A percentile compares a stretch with the other conserved stretches of the same genome.
Evolutionary conservation across 345 rosid species (phyloP).

Genomic region (Barbarea vulgaris): DNA sequence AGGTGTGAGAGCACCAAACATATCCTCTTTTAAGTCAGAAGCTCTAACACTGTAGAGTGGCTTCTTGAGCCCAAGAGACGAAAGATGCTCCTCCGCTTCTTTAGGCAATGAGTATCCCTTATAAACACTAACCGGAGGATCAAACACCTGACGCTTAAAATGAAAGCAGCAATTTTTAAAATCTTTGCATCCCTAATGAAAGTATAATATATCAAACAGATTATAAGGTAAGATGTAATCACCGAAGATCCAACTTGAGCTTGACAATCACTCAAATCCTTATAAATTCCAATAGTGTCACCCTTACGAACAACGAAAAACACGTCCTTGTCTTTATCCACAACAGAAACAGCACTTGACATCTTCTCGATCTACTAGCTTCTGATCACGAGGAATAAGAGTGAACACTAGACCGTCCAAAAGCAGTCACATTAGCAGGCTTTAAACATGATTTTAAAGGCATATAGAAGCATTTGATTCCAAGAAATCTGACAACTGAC

Average conservation of each 20-base stretch:
- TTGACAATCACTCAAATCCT: slow-evolving; percentile 67
- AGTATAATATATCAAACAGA: not conserved
- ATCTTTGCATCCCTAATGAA: too few species aligned
- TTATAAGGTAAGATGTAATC: slow-evolving; percentile 2
- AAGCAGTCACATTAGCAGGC: slow-evolving; percentile 30
- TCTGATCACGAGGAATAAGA: slow-evolving; percentile 54
- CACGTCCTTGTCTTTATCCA: slow-evolving; percentile 60
- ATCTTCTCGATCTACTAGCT: slow-evolving; percentile 34
- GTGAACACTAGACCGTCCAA: slow-evolving; percentile 46
- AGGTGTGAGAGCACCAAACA: slow-evolving; percentile 72
- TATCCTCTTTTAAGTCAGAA: slow-evolving; percentile 73
- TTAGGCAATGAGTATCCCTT: slow-evolving; percentile 69
- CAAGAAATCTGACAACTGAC: slow-evolving; percentile 34
- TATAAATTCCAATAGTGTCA: slow-evolving; percentile 74
- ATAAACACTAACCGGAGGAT: slow-evolving; percentile 83
- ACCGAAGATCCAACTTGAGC: slow-evolving; percentile 93
- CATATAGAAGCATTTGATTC: slow-evolving; percentile 37
- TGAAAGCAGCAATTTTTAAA: too few species aligned
- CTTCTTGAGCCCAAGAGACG: slow-evolving; percentile 69
- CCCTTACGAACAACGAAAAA: slow-evolving; percentile 90
- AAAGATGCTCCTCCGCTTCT: slow-evolving; percentile 65
- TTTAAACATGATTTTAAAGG: slow-evolving; percentile 34
- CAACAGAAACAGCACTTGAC: slow-evolving; percentile 33
- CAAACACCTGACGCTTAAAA: too few species aligned
- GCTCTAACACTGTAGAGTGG: slow-evolving; percentile 75